These are phyloP conservation scores for Tricholoma matsutake DNA, from an alignment of 768 basidiomycete species.

Conservation along the genomic window DNA sequence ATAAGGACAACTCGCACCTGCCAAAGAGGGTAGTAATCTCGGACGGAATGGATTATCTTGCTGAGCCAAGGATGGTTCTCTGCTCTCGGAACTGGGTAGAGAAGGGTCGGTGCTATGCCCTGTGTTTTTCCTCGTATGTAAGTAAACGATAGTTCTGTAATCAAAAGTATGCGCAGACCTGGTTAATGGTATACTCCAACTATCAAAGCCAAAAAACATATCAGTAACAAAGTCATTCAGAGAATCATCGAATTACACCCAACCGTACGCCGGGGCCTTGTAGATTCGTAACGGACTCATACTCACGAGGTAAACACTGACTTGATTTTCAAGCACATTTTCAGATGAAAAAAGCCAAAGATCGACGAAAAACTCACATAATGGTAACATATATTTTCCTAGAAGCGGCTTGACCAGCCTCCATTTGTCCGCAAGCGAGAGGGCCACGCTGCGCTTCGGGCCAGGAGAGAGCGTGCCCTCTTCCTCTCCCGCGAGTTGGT, in stretches of 20 bases:
- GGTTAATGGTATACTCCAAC: slow-evolving; percentile 13
- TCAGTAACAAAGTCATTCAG: background rate
- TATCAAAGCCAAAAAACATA: background rate
- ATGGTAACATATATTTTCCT: slow-evolving; percentile 2
- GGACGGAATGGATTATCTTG: slow-evolving; percentile 63
- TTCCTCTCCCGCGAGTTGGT: background rate
- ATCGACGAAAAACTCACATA: background rate
- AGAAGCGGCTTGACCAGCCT: slow-evolving; percentile 1
- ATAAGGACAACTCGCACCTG: slow-evolving; percentile 43
- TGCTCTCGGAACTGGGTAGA: slow-evolving; percentile 67
- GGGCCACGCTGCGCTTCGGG: background rate
- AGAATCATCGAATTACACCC: background rate
- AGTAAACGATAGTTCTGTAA: background rate
- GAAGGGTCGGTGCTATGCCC: slow-evolving; percentile 75
- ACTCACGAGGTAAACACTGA: slow-evolving; percentile 8
- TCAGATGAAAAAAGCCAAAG: background rate
- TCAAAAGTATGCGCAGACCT: background rate
- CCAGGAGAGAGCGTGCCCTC: slow-evolving; percentile 1
- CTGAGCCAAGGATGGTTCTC: slow-evolving; percentile 50
- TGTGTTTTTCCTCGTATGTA: slow-evolving; percentile 17
- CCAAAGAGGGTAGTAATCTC: slow-evolving; percentile 87
- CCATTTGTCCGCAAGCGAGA: slow-evolving; percentile 4
- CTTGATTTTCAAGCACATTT: background rate
- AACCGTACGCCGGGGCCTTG: background rate
- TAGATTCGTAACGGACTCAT: background rate